These are phyloP conservation scores for Kuraishia hungarica DNA, from an alignment of 805 yeast genomes.

Conservation along the genomic window DNA sequence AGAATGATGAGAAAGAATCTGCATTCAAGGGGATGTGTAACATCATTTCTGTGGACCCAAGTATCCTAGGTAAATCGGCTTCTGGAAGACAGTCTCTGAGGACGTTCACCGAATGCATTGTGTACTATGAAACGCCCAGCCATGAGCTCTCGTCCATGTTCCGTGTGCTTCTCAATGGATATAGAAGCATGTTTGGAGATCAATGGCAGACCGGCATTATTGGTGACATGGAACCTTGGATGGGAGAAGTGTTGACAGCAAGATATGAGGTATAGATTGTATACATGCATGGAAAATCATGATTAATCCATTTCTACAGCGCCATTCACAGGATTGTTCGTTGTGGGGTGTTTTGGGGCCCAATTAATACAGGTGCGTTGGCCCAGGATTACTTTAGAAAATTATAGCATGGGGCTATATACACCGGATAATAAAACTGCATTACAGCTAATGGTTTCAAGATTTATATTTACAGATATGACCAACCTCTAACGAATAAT, in stretches of 20 bases:
- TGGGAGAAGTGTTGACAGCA: conserved; percentile 14
- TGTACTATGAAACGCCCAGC: conserved; percentile 42
- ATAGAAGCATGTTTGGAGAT: conserved; percentile 37
- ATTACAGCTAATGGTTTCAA: not conserved
- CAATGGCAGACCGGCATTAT: conserved; percentile 15
- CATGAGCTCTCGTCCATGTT: conserved; percentile 35
- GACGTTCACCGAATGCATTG: conserved; percentile 51
- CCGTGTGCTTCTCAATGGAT: conserved; percentile 33
- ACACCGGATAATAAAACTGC: not conserved
- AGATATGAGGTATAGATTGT: conserved; percentile 17
- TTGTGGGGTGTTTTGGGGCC: too few species aligned
- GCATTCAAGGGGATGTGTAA: conserved; percentile 80
- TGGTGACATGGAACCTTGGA: conserved; percentile 14
- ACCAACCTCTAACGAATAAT: too few species aligned
- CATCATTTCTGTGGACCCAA: conserved; percentile 58
- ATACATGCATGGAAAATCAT: not conserved
- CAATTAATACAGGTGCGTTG: too few species aligned
- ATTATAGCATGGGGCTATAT: conserved; percentile 1
- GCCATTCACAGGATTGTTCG: not conserved
- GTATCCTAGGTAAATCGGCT: conserved; percentile 38
- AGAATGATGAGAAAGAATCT: conserved; percentile 82
- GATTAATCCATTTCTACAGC: too few species aligned
- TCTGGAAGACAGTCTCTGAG: conserved; percentile 40
- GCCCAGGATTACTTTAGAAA: conserved; percentile 1
- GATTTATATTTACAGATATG: not conserved